A percentile compares a stretch with the other conserved stretches of the same genome.
Conservation (phyloP, 192 early-diverging fungal genomes). For the Rhizoclosmatium globosum region DNA sequence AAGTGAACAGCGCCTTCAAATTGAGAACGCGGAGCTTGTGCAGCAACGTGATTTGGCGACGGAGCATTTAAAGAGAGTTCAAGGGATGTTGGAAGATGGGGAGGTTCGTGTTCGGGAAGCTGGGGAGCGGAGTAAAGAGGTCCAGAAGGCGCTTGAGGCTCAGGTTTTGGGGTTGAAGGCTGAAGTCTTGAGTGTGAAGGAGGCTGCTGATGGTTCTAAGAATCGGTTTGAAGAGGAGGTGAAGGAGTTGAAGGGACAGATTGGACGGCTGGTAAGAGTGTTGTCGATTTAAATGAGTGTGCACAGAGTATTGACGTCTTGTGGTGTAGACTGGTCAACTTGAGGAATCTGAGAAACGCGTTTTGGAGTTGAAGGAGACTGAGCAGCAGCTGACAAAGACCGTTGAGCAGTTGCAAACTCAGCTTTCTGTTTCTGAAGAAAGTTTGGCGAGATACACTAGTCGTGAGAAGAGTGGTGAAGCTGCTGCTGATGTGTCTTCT, state of each 20-base stretch:
- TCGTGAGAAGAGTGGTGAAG: background rate
- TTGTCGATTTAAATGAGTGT: background rate
- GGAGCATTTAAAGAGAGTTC: constrained; percentile 59
- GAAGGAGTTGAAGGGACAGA: constrained; percentile 37
- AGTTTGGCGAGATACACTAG: constrained; percentile 25
- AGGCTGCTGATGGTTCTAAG: constrained; percentile 28
- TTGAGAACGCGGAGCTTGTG: constrained; percentile 58
- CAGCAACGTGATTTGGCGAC: constrained; percentile 62
- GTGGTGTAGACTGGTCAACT: background rate
- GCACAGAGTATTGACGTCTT: background rate
- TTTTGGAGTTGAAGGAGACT: background rate
- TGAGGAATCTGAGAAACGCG: background rate
- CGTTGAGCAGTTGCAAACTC: constrained; percentile 21
- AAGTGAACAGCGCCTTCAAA: constrained; percentile 57
- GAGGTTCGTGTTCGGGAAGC: constrained; percentile 43
- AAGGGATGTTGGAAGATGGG: constrained; percentile 60
- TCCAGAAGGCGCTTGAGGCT: constrained; percentile 22
- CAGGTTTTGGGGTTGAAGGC: constrained; percentile 14
- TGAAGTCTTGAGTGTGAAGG: constrained; percentile 22
- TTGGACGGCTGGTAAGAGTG: constrained; percentile 19
- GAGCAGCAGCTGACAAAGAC: constrained; percentile 7
- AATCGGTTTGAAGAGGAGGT: constrained; percentile 44
- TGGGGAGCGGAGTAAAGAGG: constrained; percentile 17
- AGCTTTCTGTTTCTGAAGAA: constrained; percentile 42
- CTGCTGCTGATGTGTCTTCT: background rate